phyloP scores from a whole-genome alignment of 129 eudicot genomes.

The Scalesia atractyloides region DNA sequence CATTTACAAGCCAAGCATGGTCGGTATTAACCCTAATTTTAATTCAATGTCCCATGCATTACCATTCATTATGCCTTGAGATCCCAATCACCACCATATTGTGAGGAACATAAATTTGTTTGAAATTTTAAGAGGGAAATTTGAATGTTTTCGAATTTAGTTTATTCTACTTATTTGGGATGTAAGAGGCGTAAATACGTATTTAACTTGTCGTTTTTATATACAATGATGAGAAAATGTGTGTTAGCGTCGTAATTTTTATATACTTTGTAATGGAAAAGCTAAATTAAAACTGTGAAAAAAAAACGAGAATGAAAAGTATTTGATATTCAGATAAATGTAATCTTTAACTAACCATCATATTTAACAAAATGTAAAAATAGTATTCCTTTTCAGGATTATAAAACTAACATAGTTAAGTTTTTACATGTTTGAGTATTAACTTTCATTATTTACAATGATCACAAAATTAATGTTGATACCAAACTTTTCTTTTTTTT shows the following conservation, averaged over 20 bases:
- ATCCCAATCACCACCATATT: constrained; percentile 43
- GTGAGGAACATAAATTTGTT: constrained; percentile 17
- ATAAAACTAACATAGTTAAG: not conserved
- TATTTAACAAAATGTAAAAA: not conserved
- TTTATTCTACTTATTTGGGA: not conserved
- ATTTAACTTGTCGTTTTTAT: not conserved
- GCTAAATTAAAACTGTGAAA: not conserved
- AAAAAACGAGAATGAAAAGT: not conserved
- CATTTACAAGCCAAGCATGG: constrained; percentile 41
- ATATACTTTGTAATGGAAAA: no score
- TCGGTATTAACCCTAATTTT: constrained; percentile 27
- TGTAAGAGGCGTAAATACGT: not conserved
- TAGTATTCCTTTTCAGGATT: not conserved
- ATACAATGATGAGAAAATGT: not conserved
- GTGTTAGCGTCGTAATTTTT: not conserved
- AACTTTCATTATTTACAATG: no score
- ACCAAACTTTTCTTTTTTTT: no score
- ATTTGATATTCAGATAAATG: not conserved
- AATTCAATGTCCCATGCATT: constrained; percentile 39
- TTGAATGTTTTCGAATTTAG: constrained; percentile 14
- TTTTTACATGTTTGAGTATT: no score
- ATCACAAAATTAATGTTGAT: no score
- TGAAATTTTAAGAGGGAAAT: constrained; percentile 34
- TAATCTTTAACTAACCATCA: not conserved
- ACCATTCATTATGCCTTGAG: constrained; percentile 48